These are phyloP conservation scores for Phytopythium cucurbitacearum DNA, from an alignment of 352 stramenopile genomes.

Conservation along the genomic window DNA sequence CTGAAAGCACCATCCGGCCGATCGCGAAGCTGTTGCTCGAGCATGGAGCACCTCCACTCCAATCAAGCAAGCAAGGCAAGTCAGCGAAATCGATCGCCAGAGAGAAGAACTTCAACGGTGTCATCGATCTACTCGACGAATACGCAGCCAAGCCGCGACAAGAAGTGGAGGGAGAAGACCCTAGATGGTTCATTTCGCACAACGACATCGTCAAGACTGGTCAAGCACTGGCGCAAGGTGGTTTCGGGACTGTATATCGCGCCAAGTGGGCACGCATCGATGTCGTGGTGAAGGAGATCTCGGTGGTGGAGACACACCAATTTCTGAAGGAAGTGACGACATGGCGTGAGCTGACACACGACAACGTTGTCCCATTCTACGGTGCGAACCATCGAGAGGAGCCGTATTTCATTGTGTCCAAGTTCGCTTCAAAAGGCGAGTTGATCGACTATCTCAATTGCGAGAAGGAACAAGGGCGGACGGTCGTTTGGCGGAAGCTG, in stretches of 20 bases:
- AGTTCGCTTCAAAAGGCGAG: constrained; percentile 20
- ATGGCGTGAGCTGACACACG: constrained; percentile 1
- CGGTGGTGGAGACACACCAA: not conserved
- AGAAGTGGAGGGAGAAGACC: not conserved
- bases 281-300: constrained; percentile 2
- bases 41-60: constrained; percentile 2
- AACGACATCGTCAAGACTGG: not conserved
- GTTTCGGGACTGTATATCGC: constrained; percentile 4
- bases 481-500: constrained; percentile 17
- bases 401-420: constrained; percentile 22
- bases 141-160: too few species aligned
- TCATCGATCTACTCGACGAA: too few species aligned
- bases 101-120: too few species aligned
- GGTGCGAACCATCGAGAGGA: constrained; percentile 2
- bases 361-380: constrained; percentile 2
- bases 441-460: constrained; percentile 21
- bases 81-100: too few species aligned
- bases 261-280: not conserved
- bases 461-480: constrained; percentile 11
- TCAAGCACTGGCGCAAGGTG: not conserved
- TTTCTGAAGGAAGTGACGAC: not conserved
- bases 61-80: too few species aligned
- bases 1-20: constrained; percentile 10
- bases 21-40: constrained; percentile 11
- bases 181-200: constrained; percentile 7